A percentile compares a stretch with the other conserved stretches of the same genome.
Conservation (phyloP, 768 basidiomycete species). For the Pleurotus djamor region DNA sequence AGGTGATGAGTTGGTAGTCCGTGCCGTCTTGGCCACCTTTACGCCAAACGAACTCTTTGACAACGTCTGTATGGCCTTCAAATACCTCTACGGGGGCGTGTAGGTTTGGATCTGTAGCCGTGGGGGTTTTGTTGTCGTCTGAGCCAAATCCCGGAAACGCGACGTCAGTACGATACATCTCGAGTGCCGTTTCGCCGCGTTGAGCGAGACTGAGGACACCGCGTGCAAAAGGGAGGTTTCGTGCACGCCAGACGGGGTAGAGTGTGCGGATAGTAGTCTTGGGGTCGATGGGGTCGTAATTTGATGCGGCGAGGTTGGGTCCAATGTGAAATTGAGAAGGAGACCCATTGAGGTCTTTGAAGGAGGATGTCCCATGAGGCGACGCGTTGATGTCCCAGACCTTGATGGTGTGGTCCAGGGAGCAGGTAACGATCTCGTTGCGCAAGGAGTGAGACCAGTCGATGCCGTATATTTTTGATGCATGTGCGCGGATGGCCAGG, state of each 20-base stretch:
- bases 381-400: constrained; percentile 63
- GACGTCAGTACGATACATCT: constrained; percentile 67
- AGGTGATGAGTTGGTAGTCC: constrained; percentile 62
- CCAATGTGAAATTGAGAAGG: not conserved
- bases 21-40: constrained; percentile 46
- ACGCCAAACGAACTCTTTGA: constrained; percentile 98
- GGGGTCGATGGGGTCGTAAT: constrained; percentile 28
- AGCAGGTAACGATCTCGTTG: constrained; percentile 91
- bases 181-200: constrained; percentile 77
- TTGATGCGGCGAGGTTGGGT: constrained; percentile 4
- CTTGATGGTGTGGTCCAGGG: constrained; percentile 92
- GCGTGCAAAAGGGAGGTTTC: constrained; percentile 88
- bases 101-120: constrained; percentile 8
- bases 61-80: constrained; percentile 89
- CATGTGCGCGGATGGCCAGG: constrained; percentile 73
- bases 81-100: constrained; percentile 67
- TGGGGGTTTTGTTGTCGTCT: constrained; percentile 7
- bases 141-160: not conserved
- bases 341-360: not conserved
- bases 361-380: constrained; percentile 7
- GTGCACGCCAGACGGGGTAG: constrained; percentile 94
- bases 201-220: constrained; percentile 90
- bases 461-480: constrained; percentile 95
- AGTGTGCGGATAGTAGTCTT: constrained; percentile 60
- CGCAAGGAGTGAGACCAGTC: constrained; percentile 84